A percentile compares a stretch with the other conserved stretches of the same genome.
Evolutionary conservation across 2,329 filamentous ascomycete genomes (phyloP).

Genomic region (Neurospora crassa): DNA sequence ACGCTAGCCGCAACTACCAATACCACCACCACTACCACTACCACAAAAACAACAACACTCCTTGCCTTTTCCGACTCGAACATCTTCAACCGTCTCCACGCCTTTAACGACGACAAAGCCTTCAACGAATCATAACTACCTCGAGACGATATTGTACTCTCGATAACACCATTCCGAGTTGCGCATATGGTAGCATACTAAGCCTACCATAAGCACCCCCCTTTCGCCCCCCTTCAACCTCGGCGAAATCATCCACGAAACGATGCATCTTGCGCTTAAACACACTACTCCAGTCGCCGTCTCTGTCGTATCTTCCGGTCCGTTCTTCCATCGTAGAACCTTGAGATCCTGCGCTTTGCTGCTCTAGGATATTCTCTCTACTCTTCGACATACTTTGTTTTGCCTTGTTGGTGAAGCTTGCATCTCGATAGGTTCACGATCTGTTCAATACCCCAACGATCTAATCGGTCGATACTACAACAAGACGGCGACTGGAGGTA

Average conservation of each 20-base stretch:
- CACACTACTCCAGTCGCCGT: slow-evolving; percentile 50
- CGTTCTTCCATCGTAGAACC: slow-evolving; percentile 47
- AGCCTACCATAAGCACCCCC: slow-evolving; percentile 23
- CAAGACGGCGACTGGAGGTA: slow-evolving; percentile 27
- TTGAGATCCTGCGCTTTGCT: slow-evolving; percentile 28
- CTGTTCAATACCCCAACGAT: slow-evolving; percentile 21
- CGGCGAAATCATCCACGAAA: slow-evolving; percentile 25
- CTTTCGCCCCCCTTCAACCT: slow-evolving; percentile 21
- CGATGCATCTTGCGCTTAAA: slow-evolving; percentile 49
- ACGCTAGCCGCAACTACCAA: slow-evolving; percentile 9
- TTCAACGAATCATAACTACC: neutral
- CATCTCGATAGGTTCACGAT: slow-evolving; percentile 33
- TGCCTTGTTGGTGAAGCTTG: slow-evolving; percentile 32
- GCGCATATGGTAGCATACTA: slow-evolving; percentile 23
- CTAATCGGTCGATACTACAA: slow-evolving; percentile 24
- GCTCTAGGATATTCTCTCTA: slow-evolving; percentile 34
- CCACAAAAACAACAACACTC: slow-evolving; percentile 5
- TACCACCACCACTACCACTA: slow-evolving; percentile 5
- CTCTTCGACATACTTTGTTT: slow-evolving; percentile 34
- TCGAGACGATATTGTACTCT: slow-evolving; percentile 3
- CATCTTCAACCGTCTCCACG: neutral
- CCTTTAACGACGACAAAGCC: slow-evolving; percentile 1
- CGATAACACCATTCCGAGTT: slow-evolving; percentile 4
- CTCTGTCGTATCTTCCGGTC: slow-evolving; percentile 51
- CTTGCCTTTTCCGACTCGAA: slow-evolving; percentile 3